Evolutionary conservation across 805 yeast genomes (phyloP), one percentile per base, ranked within the genome.

Genomic region (Starmerella gropengiesseri): DNA sequence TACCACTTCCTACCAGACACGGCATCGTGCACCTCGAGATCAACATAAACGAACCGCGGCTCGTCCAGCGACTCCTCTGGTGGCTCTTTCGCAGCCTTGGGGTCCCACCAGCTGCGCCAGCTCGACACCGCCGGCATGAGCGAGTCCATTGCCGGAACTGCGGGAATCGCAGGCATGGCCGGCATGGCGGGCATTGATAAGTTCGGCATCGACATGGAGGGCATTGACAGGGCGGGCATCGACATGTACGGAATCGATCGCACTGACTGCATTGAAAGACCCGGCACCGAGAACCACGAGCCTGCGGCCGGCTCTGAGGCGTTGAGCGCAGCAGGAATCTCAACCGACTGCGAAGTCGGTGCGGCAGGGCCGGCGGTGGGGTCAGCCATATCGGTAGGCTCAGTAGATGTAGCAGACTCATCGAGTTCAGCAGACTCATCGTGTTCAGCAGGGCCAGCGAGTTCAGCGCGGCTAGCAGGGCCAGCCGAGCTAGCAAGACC

Each of bases 131-230:
- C 22, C 28, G 37, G 28, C 13, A 34, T 13, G 19, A 16, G 23
- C 13, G 17, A 16, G 28, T 34, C 23, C 29, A 34, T 12, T 5
- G 37, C 28, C 7, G 41, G 26, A 20, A 37, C 31, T 7, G 18
- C 33, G 4, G 41, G 36, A 19, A 31, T 31, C 12, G 22, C 28
- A 14, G 41, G 26, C 28, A 37, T 20, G n/a, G 18, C 33, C 9
- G 41, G 36, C 28, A 37, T 20, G n/a, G 18, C 33, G 4, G 41
- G 36, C 41, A 38, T 22, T 8, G 34, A 20, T 5, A 37, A 16
- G 28, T 12, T 34, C 14, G 37, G 37, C 18, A 34, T 22, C 6
- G 37, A 23, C 26, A n/a, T n/a, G n/a, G n/a, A n/a, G 12, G 27
- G 27, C 27, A 23, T 23, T n/a, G n/a, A n/a, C n/a, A n/a, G n/a